Evolutionary conservation across 768 basidiomycete species (phyloP).

Genomic region (Amanita rimosa): DNA sequence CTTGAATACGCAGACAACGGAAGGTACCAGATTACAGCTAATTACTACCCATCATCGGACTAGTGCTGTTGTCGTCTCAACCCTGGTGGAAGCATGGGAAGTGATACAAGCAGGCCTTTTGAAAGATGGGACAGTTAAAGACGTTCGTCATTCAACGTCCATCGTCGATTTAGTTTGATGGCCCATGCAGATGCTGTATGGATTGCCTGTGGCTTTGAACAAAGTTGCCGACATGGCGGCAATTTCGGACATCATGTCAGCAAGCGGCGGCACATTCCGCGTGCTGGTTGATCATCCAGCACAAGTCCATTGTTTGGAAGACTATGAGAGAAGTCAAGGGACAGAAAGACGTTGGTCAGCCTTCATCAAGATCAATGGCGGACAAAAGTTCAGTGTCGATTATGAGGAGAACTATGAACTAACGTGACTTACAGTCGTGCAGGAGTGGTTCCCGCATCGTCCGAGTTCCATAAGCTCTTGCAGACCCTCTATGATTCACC

Average conservation of each 20-base stretch:
- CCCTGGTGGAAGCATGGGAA: constrained; percentile 73
- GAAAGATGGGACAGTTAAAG: constrained; percentile 62
- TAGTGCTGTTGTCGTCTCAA: constrained; percentile 67
- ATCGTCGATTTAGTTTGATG: neutral
- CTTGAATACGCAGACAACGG: constrained; percentile 41
- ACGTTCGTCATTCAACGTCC: constrained; percentile 37
- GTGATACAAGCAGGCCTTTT: constrained; percentile 58
- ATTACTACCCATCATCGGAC: constrained; percentile 39
- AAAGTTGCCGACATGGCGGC: constrained; percentile 61
- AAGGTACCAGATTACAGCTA: constrained; percentile 66
- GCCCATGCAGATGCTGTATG: constrained; percentile 59
- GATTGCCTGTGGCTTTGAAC: constrained; percentile 58
- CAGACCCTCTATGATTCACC: constrained; percentile 39
- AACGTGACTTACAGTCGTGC: constrained; percentile 45
- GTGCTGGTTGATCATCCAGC: constrained; percentile 68
- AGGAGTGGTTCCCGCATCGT: constrained; percentile 45
- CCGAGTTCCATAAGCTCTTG: constrained; percentile 45
- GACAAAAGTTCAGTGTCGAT: constrained; percentile 46
- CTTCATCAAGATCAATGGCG: constrained; percentile 76
- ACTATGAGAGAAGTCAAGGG: constrained; percentile 35
- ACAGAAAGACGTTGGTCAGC: constrained; percentile 50
- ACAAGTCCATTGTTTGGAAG: constrained; percentile 56
- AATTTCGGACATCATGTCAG: constrained; percentile 43
- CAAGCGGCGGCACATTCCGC: constrained; percentile 48
- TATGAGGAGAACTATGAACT: constrained; percentile 4